A percentile compares a stretch with the other conserved stretches of the same genome.
Conservation (phyloP, 805 yeast species). For the Wickerhamomyces bisporus region DNA sequence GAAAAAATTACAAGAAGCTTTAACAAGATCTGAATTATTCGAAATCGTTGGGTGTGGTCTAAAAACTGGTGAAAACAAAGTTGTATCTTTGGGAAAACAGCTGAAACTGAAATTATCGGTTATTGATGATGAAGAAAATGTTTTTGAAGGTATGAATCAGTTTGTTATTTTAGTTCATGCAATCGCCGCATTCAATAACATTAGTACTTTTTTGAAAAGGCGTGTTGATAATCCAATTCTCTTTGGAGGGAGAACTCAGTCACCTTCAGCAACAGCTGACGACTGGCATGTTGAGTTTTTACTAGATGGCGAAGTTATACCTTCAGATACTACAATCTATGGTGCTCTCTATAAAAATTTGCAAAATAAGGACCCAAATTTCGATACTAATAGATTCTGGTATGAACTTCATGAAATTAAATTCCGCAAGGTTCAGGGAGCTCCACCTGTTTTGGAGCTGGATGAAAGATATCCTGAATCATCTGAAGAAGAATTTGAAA, state of each 20-base stretch:
- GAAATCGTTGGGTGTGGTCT: slow-evolving; percentile 45
- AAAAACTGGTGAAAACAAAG: slow-evolving; percentile 35
- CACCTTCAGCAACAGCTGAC: background rate
- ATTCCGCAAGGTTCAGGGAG: slow-evolving; percentile 35
- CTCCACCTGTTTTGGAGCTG: slow-evolving; percentile 15
- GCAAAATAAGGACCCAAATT: slow-evolving; percentile 31
- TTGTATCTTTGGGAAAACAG: slow-evolving; percentile 67
- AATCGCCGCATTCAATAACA: slow-evolving; percentile 42
- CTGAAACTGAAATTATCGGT: slow-evolving; percentile 50
- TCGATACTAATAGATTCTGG: slow-evolving; percentile 56
- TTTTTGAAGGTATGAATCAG: slow-evolving; percentile 22
- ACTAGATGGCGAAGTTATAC: slow-evolving; percentile 51
- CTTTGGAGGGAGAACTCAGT: slow-evolving; percentile 16
- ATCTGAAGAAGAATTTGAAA: slow-evolving; percentile 24
- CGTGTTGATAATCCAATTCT: slow-evolving; percentile 28
- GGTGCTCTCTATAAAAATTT: slow-evolving; percentile 62
- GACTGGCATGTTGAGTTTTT: slow-evolving; percentile 48
- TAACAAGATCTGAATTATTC: slow-evolving; percentile 70
- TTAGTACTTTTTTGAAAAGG: slow-evolving; percentile 39
- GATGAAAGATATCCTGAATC: slow-evolving; percentile 27
- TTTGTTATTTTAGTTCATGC: slow-evolving; percentile 43
- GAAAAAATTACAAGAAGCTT: slow-evolving; percentile 60
- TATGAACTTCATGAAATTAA: slow-evolving; percentile 44
- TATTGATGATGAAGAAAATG: slow-evolving; percentile 26
- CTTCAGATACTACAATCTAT: slow-evolving; percentile 65